phyloP scores from a whole-genome alignment of 257 asterid species.

The Fraxinus cuspidata region DNA sequence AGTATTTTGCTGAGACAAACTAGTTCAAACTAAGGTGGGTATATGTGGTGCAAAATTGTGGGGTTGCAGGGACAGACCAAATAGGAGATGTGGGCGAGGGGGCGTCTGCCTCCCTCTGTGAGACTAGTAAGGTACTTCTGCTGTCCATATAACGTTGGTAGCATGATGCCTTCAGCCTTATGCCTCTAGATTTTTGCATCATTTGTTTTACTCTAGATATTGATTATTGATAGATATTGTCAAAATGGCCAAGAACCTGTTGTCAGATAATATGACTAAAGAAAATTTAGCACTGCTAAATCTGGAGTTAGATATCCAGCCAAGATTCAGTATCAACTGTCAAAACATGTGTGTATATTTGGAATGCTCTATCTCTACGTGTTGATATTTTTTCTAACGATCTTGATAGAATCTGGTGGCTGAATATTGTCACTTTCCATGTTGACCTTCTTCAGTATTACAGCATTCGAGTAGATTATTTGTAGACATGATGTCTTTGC shows the following conservation, averaged over 20 bases:
- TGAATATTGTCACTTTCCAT: background rate
- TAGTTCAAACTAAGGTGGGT: background rate
- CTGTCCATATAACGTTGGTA: background rate
- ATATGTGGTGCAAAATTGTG: background rate
- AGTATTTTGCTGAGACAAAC: background rate
- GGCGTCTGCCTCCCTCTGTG: background rate
- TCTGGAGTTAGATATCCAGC: background rate
- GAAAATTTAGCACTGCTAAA: background rate
- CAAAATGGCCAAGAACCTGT: background rate
- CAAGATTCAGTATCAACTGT: background rate
- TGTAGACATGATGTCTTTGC: background rate
- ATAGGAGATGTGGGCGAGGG: background rate
- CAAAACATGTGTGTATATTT: background rate
- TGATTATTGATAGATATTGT: background rate
- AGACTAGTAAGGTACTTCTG: background rate
- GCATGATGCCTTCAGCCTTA: background rate
- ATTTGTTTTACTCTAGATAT: background rate
- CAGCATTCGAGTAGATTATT: background rate
- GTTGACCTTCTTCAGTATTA: background rate
- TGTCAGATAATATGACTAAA: background rate
- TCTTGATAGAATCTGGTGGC: constrained; percentile 5
- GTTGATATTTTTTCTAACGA: background rate
- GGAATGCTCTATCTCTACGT: background rate
- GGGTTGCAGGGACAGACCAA: background rate
- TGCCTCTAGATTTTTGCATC: background rate